Conservation (phyloP, 441 rosid species). For the Sinapis alba region DNA sequence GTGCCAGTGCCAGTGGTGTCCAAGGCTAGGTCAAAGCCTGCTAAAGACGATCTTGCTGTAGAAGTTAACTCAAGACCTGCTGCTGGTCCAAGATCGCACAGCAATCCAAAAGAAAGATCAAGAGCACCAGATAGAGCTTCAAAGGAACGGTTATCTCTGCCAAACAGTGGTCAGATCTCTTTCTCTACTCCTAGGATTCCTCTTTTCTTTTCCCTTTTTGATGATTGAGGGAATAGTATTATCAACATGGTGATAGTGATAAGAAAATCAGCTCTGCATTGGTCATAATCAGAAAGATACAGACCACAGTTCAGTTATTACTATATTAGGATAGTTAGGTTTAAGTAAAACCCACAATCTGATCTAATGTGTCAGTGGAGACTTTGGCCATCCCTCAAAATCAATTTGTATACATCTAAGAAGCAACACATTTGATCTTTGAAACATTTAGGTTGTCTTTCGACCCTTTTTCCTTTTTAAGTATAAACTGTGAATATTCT, state of each 20-base stretch:
- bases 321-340: background rate
- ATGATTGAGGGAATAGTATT: background rate
- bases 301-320: background rate
- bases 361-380: background rate
- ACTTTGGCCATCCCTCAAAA: background rate
- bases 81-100: conserved; percentile 65
- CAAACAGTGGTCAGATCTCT: conserved; percentile 63
- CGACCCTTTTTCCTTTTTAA: background rate
- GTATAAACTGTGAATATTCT: conserved; percentile 2
- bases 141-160: conserved; percentile 81
- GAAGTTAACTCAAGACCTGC: conserved; percentile 60
- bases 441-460: background rate
- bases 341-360: background rate
- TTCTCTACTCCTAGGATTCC: conserved; percentile 1
- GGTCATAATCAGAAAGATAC: background rate
- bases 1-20: conserved; percentile 63
- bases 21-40: conserved; percentile 55
- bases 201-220: background rate
- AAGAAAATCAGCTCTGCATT: background rate
- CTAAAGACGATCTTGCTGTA: conserved; percentile 53
- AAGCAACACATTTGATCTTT: conserved; percentile 2
- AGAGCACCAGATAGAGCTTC: conserved; percentile 52
- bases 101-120: conserved; percentile 95
- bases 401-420: background rate
- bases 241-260: conserved; percentile 1